Conservation (phyloP, 345 rosid species). For the Bruguiera sexangula region DNA sequence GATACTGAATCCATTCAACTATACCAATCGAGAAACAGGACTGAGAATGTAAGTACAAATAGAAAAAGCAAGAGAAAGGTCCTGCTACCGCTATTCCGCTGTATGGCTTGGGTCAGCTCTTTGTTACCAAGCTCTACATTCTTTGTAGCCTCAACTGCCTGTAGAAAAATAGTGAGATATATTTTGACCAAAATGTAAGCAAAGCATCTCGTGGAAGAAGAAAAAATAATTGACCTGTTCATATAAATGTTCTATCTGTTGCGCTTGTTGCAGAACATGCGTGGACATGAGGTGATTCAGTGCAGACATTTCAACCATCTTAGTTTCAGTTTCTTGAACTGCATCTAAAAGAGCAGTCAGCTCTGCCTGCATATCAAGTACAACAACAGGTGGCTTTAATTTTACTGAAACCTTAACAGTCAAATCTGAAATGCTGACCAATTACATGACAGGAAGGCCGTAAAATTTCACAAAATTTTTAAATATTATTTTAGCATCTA, state of each 20-base stretch:
- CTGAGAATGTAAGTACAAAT: conserved; percentile 77
- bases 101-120: conserved; percentile 77
- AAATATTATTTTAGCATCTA: too few relatives aligned
- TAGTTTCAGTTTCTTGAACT: conserved; percentile 84
- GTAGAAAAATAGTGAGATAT: conserved; percentile 32
- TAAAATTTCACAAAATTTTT: too few relatives aligned
- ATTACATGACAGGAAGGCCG: too few relatives aligned
- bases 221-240: conserved; percentile 59
- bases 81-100: conserved; percentile 80
- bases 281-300: conserved; percentile 92
- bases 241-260: conserved; percentile 79
- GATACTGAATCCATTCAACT: conserved; percentile 28
- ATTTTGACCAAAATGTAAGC: too few relatives aligned
- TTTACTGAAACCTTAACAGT: neutral
- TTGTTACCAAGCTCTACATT: conserved; percentile 84
- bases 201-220: too few relatives aligned
- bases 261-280: conserved; percentile 91
- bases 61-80: conserved; percentile 81
- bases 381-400: conserved; percentile 14
- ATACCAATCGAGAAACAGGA: conserved; percentile 94
- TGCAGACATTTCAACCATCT: conserved; percentile 98
- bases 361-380: conserved; percentile 59
- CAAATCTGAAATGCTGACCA: too few relatives aligned
- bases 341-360: conserved; percentile 78
- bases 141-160: conserved; percentile 92